These are phyloP conservation scores for Eremochloa ophiuroides DNA, from an alignment of 176 grass and related monocot species.

Conservation along the genomic window DNA sequence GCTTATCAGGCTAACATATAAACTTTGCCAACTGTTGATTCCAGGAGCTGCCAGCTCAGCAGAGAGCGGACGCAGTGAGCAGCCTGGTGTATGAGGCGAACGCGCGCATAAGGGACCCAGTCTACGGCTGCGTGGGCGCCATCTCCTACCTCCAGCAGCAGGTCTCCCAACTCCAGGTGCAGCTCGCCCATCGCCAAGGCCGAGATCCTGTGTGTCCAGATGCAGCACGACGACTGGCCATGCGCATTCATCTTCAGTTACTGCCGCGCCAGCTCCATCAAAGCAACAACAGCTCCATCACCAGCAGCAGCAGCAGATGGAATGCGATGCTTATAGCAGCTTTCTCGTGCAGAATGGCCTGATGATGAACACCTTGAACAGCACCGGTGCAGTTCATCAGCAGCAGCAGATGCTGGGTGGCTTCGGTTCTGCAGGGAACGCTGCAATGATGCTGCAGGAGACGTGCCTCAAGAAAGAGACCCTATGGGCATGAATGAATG, in stretches of 20 bases:
- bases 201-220: conserved; percentile 1
- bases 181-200: conserved; percentile 66
- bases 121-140: conserved; percentile 79
- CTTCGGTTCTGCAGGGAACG: not conserved
- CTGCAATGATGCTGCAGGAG: conserved; percentile 44
- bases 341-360: conserved; percentile 31
- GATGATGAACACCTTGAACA: conserved; percentile 25
- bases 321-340: not conserved
- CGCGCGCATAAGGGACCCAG: conserved; percentile 65
- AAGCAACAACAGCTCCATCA: not conserved
- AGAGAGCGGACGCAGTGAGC: conserved; percentile 65
- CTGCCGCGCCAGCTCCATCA: not conserved
- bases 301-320: conserved; percentile 17
- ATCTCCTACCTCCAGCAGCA: conserved; percentile 77
- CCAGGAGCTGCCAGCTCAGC: conserved; percentile 53
- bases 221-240: not conserved
- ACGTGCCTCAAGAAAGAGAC: conserved; percentile 57
- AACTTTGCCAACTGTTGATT: too few species aligned
- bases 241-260: not conserved
- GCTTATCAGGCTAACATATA: too few species aligned
- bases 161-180: conserved; percentile 62
- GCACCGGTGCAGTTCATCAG: not conserved
- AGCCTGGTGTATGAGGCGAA: conserved; percentile 90
- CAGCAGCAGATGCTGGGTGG: not conserved
- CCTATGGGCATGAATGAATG: conserved; percentile 43